phyloP scores from a whole-genome alignment of 208 protist species.

The Acanthamoeba divionensis region DNA sequence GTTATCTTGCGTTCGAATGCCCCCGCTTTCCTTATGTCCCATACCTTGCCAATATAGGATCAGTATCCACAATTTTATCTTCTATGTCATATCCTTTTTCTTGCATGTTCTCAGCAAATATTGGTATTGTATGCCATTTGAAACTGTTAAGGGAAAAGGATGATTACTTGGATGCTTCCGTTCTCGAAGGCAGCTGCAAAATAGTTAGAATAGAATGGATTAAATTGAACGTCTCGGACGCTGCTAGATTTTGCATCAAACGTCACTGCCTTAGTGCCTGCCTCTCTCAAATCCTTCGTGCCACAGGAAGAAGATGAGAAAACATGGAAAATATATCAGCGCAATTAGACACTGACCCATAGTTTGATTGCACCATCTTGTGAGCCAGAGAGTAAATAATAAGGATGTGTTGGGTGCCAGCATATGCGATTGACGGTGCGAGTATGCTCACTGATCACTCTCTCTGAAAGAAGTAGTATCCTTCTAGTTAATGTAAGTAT shows the following conservation, averaged over 20 bases:
- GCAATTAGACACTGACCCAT: neutral
- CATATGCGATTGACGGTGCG: constrained; percentile 72
- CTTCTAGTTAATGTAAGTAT: neutral
- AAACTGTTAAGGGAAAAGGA: neutral
- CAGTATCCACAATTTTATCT: too few species aligned
- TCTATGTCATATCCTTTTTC: too few species aligned
- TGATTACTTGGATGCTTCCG: constrained; percentile 65
- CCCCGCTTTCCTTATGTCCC: constrained; percentile 69
- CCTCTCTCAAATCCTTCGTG: constrained; percentile 54
- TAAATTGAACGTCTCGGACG: constrained; percentile 78
- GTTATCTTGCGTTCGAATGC: constrained; percentile 45
- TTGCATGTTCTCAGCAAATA: too few species aligned
- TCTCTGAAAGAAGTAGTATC: neutral
- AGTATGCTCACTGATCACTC: constrained; percentile 71
- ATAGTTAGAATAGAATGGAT: constrained; percentile 55
- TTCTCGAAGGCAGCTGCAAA: constrained; percentile 81
- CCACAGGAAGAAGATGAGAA: neutral
- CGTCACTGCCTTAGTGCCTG: constrained; percentile 59
- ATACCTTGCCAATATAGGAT: constrained; percentile 54
- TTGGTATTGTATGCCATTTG: too few species aligned
- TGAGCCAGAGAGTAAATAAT: constrained; percentile 71
- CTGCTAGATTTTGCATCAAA: constrained; percentile 72
- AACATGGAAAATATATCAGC: neutral
- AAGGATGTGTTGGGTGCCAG: constrained; percentile 71
- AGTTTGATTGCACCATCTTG: constrained; percentile 71